Conservation (phyloP, 2,329 filamentous ascomycete genomes). For the Calonectria hongkongensis region DNA sequence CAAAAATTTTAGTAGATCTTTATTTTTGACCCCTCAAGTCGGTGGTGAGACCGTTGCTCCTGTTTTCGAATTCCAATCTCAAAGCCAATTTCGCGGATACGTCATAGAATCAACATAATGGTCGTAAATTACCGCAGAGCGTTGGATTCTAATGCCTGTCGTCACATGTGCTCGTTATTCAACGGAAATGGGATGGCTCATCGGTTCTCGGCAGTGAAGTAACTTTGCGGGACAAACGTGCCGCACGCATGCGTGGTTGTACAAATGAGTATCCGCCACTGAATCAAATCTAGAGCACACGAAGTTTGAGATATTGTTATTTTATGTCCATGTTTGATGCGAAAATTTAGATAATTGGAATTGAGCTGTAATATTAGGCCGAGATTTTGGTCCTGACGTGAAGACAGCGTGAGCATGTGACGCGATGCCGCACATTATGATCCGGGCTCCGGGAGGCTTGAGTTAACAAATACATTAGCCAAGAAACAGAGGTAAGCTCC, state of each 20-base stretch:
- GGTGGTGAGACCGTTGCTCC: neutral
- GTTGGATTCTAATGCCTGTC: neutral
- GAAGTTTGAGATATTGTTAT: neutral
- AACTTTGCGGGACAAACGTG: constrained; percentile 4
- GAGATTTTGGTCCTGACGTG: neutral
- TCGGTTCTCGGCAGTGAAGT: neutral
- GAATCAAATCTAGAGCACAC: too few species aligned
- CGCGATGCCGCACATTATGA: neutral
- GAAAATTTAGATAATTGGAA: neutral
- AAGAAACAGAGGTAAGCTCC: neutral
- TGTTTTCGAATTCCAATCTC: constrained; percentile 1
- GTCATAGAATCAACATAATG: neutral
- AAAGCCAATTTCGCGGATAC: neutral
- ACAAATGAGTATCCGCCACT: neutral
- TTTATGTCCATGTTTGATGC: neutral
- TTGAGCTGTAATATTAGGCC: neutral
- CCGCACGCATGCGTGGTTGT: neutral
- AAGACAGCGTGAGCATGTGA: neutral
- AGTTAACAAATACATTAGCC: neutral
- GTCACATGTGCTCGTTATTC: neutral
- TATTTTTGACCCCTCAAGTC: neutral
- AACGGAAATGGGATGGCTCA: neutral
- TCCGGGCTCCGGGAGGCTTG: neutral
- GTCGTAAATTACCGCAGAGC: neutral
- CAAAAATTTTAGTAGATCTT: neutral